These are phyloP conservation scores for Collybia mongolica DNA, from an alignment of 768 basidiomycete species.

Conservation along the genomic window DNA sequence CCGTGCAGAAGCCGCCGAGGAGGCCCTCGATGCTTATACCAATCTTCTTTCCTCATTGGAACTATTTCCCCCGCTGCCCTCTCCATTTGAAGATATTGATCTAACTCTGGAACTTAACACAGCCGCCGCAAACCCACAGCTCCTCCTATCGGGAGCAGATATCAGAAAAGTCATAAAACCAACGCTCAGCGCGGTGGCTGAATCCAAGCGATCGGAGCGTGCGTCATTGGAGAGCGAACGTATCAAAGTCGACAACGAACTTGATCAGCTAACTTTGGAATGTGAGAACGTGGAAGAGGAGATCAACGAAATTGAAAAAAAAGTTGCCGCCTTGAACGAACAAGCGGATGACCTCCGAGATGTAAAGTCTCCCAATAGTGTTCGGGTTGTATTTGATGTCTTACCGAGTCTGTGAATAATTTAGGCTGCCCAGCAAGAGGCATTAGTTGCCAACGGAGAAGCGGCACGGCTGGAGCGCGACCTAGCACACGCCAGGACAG, in stretches of 20 bases:
- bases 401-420: background rate
- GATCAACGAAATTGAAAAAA: slow-evolving; percentile 69
- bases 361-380: slow-evolving; percentile 38
- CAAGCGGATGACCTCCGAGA: slow-evolving; percentile 83
- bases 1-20: slow-evolving; percentile 78
- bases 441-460: slow-evolving; percentile 62
- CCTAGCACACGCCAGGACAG: slow-evolving; percentile 69
- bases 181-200: slow-evolving; percentile 68
- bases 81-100: slow-evolving; percentile 70
- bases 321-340: slow-evolving; percentile 64
- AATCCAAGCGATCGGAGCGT: slow-evolving; percentile 67
- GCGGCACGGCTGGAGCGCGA: slow-evolving; percentile 69
- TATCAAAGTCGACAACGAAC: slow-evolving; percentile 79
- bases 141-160: slow-evolving; percentile 67
- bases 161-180: slow-evolving; percentile 76
- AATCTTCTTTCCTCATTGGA: slow-evolving; percentile 72
- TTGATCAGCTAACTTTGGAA: slow-evolving; percentile 72
- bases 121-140: slow-evolving; percentile 66
- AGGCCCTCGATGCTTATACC: slow-evolving; percentile 77
- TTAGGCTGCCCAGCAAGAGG: slow-evolving; percentile 79
- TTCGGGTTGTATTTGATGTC: background rate
- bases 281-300: slow-evolving; percentile 85
- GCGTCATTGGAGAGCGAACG: slow-evolving; percentile 73
- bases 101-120: slow-evolving; percentile 82
- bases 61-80: slow-evolving; percentile 70